Base-by-base conservation (phyloP, 257 asterid species). In the Ehretia macrophylla region DNA sequence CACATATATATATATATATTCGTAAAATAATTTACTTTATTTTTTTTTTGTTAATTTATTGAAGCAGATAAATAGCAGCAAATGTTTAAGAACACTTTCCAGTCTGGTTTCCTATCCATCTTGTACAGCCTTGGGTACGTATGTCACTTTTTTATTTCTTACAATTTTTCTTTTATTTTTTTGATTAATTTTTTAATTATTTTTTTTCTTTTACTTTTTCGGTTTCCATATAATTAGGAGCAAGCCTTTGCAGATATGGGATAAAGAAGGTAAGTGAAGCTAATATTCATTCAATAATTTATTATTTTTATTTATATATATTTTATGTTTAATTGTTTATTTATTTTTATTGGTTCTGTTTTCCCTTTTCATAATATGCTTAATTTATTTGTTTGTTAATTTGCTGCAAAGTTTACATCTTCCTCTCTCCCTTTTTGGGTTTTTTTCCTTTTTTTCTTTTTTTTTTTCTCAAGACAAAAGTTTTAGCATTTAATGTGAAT, bases 221-320 rank as follows among this genome's bases (percentile, higher is more conserved):
- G 54, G 19, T 66, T 52, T 11, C 8, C 16, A 20, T 0, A 5
- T 59, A 40, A 59, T 56, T 82, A 92, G 97, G 91, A 92, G 99
- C 81, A 92, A 92, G 78, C 99, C 99, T 58, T 68, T 92, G 72
- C 99, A 92, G 87, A 92, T 92, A 61, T 88, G 99, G 97, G 97
- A 88, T 71, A 92, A 88, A 80, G 97, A 88, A 82, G 95, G 99
- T 84, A 59, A 37, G 10, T 50, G 18, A 47, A 44, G 32, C 5
- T 32, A 48, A 39, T 51, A 16, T 14, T 4, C 10, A 50, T 18
- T 23, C 14, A 52, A 32, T 52, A 44, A 11, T 17, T 39, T 44
- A 27, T 53, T 37, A 38, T 49, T 55, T 64, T n/a, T n/a, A n/a
- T n/a, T n/a, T n/a, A n/a, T n/a, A n/a, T n/a, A n/a, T n/a, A n/a